phyloP scores from a whole-genome alignment of 2,329 filamentous ascomycete genomes.

The Amauroascus verrucosus region DNA sequence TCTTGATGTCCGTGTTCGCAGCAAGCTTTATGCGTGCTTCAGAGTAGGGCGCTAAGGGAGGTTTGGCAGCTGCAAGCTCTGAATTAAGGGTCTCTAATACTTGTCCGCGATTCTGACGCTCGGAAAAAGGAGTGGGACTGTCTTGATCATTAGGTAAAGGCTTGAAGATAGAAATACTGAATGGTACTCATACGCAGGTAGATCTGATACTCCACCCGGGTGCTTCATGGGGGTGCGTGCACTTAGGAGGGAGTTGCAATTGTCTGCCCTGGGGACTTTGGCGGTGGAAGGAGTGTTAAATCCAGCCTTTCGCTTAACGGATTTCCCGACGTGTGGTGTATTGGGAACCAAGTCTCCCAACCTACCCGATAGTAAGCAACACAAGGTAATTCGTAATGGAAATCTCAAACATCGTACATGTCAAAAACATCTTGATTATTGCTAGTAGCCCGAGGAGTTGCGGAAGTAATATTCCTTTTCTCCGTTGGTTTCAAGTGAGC shows the following conservation, averaged over 20 bases:
- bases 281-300: slow-evolving; percentile 39
- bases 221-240: slow-evolving; percentile 26
- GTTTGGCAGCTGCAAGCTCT: slow-evolving; percentile 56
- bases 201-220: slow-evolving; percentile 16
- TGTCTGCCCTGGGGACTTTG: slow-evolving; percentile 36
- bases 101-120: slow-evolving; percentile 69
- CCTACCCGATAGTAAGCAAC: slow-evolving; percentile 28
- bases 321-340: slow-evolving; percentile 40
- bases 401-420: slow-evolving; percentile 46
- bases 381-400: not conserved
- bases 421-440: slow-evolving; percentile 64
- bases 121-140: slow-evolving; percentile 54
- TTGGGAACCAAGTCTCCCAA: slow-evolving; percentile 59
- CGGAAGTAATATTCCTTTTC: slow-evolving; percentile 47
- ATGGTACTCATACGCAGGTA: slow-evolving; percentile 22
- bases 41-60: slow-evolving; percentile 59
- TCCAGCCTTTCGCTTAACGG: slow-evolving; percentile 44
- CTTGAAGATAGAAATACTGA: not conserved
- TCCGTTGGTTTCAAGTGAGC: slow-evolving; percentile 54
- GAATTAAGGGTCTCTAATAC: slow-evolving; percentile 73
- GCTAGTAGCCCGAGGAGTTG: slow-evolving; percentile 49
- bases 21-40: slow-evolving; percentile 75
- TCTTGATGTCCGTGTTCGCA: slow-evolving; percentile 78
- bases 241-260: slow-evolving; percentile 43
- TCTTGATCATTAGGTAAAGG: slow-evolving; percentile 15